A percentile compares a stretch with the other conserved stretches of the same genome.
Conservation (phyloP, 163 green algal species). For the Scenedesmus sp. region DNA sequence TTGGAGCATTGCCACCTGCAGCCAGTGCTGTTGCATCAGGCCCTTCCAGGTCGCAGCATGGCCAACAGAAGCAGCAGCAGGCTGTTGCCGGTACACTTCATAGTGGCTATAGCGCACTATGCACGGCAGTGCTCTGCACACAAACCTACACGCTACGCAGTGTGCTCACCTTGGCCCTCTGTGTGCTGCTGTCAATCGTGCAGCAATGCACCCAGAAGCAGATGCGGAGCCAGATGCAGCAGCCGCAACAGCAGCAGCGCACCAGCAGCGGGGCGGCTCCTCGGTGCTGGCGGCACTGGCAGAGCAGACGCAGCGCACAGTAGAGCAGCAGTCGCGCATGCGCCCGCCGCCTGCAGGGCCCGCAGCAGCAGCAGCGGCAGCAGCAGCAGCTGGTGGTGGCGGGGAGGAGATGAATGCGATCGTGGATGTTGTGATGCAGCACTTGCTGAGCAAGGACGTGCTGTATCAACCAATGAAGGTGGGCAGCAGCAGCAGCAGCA, state of each 20-base stretch:
- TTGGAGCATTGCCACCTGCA: no score
- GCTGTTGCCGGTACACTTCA: no score
- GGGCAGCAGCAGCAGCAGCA: background rate
- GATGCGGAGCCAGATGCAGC: conserved; percentile 4
- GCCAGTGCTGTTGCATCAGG: no score
- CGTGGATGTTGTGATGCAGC: conserved; percentile 88
- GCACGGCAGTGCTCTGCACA: background rate
- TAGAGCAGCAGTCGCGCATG: conserved; percentile 48
- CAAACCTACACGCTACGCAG: background rate
- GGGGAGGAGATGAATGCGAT: conserved; percentile 71
- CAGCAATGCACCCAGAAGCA: conserved; percentile 38
- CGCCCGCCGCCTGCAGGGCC: conserved; percentile 13
- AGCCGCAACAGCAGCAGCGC: conserved; percentile 15
- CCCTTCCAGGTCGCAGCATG: no score
- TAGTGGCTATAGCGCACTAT: no score
- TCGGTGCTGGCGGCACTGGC: conserved; percentile 61
- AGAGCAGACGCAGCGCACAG: conserved; percentile 56
- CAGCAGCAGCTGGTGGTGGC: conserved; percentile 22
- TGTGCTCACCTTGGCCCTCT: background rate
- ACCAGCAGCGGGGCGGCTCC: conserved; percentile 34
- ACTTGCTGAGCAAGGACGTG: conserved; percentile 92
- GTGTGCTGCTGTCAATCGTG: background rate
- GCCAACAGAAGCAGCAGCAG: no score
- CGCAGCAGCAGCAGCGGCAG: background rate
- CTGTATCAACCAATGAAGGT: conserved; percentile 90